Evolutionary conservation across 2,329 filamentous ascomycete species (phyloP), one percentile per base, ranked within the genome.

Genomic region (Pseudogymnoascus sp.): DNA sequence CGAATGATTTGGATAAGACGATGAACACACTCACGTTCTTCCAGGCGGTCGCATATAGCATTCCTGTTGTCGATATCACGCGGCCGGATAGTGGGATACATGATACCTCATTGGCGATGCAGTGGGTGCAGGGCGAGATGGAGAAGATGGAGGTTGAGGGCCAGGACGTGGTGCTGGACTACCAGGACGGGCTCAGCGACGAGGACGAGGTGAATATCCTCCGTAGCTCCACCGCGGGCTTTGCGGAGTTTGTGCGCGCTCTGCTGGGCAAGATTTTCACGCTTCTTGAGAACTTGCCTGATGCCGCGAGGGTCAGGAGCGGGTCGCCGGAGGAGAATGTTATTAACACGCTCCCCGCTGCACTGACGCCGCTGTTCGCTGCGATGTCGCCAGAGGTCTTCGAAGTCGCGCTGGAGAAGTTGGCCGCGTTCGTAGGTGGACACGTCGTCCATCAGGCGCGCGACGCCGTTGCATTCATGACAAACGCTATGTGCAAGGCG

Each of bases 401-500:
- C 69, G 94, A 97, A 69, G 83, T 94, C 71, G 91, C 90, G 0
- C 77, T 99, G 58, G 89, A 96, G 63, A 97, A 97, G 78, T 85
- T 99, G 67, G 89, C 91, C 2, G 85, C 90, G 33, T 99, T 99
- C 72, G 89, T 97, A 25, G 87, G 89, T 1, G 90, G 90, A 65
- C 94, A 97, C 75, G 94, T 99, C 57, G 93, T 99, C 15, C 92
- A 99, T 69, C 94, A 97, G 75, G 93, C 94, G 60, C 82, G 93
- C 66, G 94, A 99, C 78, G 93, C 94, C 6, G 97, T 99, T 89
- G 94, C 95, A 1, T 99, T 96, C 81, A 97, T 97, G 60, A 90
- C 93, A 75, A 97, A 97, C 73, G 90, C 91, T 0, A 80, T 99
- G 22, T 96, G 94, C 80, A 97, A 97, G 75, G 91, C 96, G 67